Percentiles rank a stretch among this genome's conserved stretches.
These are phyloP conservation scores for Rhynchospora breviuscula DNA, from an alignment of 176 grass and related monocot genomes.

Conservation along the genomic window DNA sequence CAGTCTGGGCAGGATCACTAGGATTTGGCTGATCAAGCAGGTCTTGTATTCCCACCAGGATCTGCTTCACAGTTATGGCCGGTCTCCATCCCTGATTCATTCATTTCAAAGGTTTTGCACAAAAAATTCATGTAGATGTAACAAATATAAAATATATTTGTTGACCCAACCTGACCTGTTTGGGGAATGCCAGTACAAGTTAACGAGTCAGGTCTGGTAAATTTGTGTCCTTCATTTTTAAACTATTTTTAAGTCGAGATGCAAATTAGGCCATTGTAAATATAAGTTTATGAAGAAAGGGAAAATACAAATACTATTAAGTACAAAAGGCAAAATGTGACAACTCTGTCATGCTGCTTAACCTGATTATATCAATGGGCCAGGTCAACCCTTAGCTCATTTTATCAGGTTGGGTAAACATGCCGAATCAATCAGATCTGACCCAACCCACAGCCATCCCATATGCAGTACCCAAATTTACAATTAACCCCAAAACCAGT, in stretches of 20 bases:
- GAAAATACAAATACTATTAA: not conserved
- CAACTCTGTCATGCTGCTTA: not conserved
- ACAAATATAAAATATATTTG: not conserved
- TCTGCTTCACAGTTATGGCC: slow-evolving; percentile 74
- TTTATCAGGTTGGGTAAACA: not conserved
- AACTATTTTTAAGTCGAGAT: not conserved
- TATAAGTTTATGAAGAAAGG: not conserved
- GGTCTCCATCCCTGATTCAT: slow-evolving; percentile 71
- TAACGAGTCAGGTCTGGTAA: not conserved
- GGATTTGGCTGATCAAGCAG: slow-evolving; percentile 72
- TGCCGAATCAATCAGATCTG: not conserved
- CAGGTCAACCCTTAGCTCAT: not conserved
- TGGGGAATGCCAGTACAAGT: not conserved
- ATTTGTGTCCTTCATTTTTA: not conserved
- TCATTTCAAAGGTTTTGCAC: not conserved
- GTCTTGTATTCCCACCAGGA: slow-evolving; percentile 82
- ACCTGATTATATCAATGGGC: not conserved
- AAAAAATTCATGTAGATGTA: not conserved
- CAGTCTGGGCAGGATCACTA: slow-evolving; percentile 47
- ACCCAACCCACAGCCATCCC: not conserved
- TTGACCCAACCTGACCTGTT: not conserved
- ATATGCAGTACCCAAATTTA: not conserved
- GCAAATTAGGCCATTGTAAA: not conserved
- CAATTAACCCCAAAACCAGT: not conserved
- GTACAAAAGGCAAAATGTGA: not conserved